Evolutionary conservation across 257 asterid genomes (phyloP).

Genomic region (Linaria vulgaris): DNA sequence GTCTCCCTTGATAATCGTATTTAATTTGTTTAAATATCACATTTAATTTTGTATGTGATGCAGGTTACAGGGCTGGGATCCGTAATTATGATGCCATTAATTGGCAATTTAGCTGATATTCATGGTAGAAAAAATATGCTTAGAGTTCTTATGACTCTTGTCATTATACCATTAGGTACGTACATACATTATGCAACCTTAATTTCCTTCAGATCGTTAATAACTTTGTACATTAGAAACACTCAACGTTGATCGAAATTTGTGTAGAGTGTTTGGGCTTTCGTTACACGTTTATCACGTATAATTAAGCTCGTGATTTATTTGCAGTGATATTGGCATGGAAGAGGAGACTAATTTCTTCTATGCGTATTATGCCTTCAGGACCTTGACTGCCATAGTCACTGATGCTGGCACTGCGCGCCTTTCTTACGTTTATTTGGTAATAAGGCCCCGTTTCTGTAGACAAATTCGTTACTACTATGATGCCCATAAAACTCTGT

Average conservation of each 20-base stretch:
- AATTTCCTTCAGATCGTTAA: not conserved
- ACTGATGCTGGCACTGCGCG: constrained; percentile 35
- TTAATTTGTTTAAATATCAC: too few relatives aligned
- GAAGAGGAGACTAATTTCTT: constrained; percentile 32
- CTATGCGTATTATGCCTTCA: constrained; percentile 40
- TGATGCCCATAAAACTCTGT: too few relatives aligned
- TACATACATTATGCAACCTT: not conserved
- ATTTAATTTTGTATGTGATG: not conserved
- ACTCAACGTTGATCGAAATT: too few relatives aligned
- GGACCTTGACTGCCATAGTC: constrained; percentile 37
- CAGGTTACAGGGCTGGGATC: constrained; percentile 59
- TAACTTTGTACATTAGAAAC: not conserved
- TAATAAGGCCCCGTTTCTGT: not conserved
- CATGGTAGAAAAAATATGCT: constrained; percentile 58
- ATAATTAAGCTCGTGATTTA: not conserved
- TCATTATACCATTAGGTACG: constrained; percentile 36
- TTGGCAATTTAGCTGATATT: constrained; percentile 49
- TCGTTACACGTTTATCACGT: too few relatives aligned
- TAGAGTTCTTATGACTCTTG: constrained; percentile 41
- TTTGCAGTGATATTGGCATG: constrained; percentile 34
- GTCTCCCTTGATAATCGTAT: too few relatives aligned
- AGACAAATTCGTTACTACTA: too few relatives aligned
- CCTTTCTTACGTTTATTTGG: constrained; percentile 43
- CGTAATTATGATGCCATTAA: constrained; percentile 54
- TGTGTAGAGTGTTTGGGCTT: too few relatives aligned